Evolutionary conservation across 192 early-diverging fungal genomes (phyloP).

Genomic region (Phlyctochytrium planicorne): DNA sequence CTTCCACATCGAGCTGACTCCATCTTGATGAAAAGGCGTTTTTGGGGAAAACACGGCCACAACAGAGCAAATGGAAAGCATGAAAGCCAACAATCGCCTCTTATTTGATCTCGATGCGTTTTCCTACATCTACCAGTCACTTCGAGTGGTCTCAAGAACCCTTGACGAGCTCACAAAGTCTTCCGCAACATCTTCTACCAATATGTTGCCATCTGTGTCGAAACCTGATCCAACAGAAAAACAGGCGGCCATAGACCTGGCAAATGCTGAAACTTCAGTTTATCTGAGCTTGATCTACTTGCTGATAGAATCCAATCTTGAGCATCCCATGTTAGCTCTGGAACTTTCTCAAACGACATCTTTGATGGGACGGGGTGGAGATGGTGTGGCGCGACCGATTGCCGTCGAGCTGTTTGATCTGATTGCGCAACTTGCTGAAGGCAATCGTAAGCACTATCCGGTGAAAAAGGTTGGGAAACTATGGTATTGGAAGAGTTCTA

Average conservation of each 20-base stretch:
- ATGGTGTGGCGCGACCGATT: constrained; percentile 16
- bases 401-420: constrained; percentile 65
- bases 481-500: too few relatives aligned
- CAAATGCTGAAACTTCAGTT: constrained; percentile 40
- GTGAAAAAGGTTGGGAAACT: constrained; percentile 67
- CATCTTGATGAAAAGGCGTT: constrained; percentile 23
- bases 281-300: constrained; percentile 66
- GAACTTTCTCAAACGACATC: constrained; percentile 46
- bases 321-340: constrained; percentile 43
- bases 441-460: constrained; percentile 68
- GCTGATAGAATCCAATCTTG: constrained; percentile 55
- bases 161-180: constrained; percentile 44
- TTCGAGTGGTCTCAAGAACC: constrained; percentile 55
- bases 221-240: constrained; percentile 8
- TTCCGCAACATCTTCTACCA: neutral
- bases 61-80: constrained; percentile 54
- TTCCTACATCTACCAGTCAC: constrained; percentile 51
- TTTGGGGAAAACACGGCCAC: constrained; percentile 30
- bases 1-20: neutral
- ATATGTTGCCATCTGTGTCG: neutral
- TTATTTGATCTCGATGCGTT: constrained; percentile 60
- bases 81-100: constrained; percentile 57
- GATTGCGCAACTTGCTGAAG: constrained; percentile 63
- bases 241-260: constrained; percentile 40
- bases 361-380: neutral